Percentiles rank a stretch among this genome's conserved stretches.
phyloP scores from a whole-genome alignment of 257 asterid genomes.

The Scutellaria minor region DNA sequence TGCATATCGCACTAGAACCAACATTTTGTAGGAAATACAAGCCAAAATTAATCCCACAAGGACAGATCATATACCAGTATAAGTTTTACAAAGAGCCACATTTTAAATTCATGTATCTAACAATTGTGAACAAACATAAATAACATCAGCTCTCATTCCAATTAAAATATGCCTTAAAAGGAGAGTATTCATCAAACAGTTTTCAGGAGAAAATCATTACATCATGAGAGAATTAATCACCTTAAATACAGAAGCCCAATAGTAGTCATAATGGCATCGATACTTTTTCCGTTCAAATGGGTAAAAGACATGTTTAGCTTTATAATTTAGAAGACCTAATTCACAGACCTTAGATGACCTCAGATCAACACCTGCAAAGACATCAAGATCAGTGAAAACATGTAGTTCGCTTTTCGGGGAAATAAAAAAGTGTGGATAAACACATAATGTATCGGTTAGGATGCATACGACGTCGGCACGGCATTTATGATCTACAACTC shows the following conservation, averaged over 20 bases:
- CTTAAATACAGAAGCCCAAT: conserved; percentile 98
- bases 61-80: background rate
- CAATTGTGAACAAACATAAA: conserved; percentile 1
- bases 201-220: background rate
- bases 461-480: conserved; percentile 14
- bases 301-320: conserved; percentile 85
- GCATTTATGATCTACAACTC: background rate
- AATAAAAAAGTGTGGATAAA: background rate
- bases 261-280: conserved; percentile 93
- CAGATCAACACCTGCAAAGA: conserved; percentile 84
- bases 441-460: background rate
- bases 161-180: background rate
- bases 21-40: background rate
- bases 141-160: background rate
- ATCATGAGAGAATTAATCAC: conserved; percentile 47
- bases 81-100: conserved; percentile 10
- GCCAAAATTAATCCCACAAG: conserved; percentile 8
- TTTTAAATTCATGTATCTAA: background rate
- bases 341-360: conserved; percentile 97
- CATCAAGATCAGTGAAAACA: conserved; percentile 25
- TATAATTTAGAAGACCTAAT: conserved; percentile 82
- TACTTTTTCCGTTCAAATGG: conserved; percentile 75
- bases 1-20: conserved; percentile 5
- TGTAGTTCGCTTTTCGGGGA: background rate
- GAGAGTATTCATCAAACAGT: conserved; percentile 20